Evolutionary conservation across 2,329 filamentous ascomycete genomes (phyloP).

Genomic region (Hypoxylon sp.): DNA sequence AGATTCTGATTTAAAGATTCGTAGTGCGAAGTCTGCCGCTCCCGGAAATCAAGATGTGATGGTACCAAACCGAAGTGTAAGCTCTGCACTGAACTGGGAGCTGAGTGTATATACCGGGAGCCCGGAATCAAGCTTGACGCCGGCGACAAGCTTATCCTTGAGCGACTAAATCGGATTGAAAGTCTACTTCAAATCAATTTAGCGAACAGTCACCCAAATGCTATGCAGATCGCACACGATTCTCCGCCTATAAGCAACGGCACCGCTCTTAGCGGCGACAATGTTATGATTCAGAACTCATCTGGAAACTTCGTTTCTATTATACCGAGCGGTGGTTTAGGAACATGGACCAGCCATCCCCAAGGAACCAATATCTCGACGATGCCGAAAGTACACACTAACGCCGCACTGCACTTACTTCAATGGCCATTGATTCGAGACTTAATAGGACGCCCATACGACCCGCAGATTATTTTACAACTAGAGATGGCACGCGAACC

Average conservation of each 20-base stretch:
- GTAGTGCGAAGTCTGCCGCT: conserved; percentile 85
- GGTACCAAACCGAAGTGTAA: conserved; percentile 87
- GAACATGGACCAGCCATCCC: conserved; percentile 75
- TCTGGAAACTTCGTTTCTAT: conserved; percentile 66
- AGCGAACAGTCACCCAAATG: conserved; percentile 64
- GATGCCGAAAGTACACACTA: conserved; percentile 89
- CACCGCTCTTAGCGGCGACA: conserved; percentile 72
- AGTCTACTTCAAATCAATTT: conserved; percentile 81
- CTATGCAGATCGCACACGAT: conserved; percentile 71
- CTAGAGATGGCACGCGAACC: conserved; percentile 85
- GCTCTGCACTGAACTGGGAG: conserved; percentile 84
- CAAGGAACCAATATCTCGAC: conserved; percentile 79
- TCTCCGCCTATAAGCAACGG: conserved; percentile 77
- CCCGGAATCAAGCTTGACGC: conserved; percentile 90
- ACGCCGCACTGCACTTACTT: conserved; percentile 81
- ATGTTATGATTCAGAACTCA: conserved; percentile 63
- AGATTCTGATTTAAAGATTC: conserved; percentile 39
- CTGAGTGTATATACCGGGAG: conserved; percentile 87
- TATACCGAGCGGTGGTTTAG: conserved; percentile 76
- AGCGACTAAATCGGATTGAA: conserved; percentile 83
- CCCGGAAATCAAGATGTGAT: conserved; percentile 84
- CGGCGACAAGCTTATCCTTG: conserved; percentile 87
- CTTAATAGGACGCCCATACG: conserved; percentile 81
- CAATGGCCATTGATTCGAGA: conserved; percentile 87
- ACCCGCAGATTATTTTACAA: conserved; percentile 85